These are phyloP conservation scores for Myxozyma kluyveri DNA, from an alignment of 805 yeast species.

Conservation along the genomic window DNA sequence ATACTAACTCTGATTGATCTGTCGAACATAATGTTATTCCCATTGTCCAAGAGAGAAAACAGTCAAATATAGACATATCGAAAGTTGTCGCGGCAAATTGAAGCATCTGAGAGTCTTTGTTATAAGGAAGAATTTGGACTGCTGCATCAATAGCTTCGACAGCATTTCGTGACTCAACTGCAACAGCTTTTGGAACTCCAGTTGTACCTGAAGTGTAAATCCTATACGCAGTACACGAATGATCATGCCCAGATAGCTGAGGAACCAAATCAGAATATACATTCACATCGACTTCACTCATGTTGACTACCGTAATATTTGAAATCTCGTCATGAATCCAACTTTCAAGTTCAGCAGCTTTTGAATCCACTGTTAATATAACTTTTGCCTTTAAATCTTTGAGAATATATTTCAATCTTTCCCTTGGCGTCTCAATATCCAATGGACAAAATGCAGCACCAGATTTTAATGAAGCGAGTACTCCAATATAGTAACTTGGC, in stretches of 20 bases:
- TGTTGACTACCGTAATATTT: no score
- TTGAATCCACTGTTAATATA: slow-evolving; percentile 11
- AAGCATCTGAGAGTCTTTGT: slow-evolving; percentile 10
- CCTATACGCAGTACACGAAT: slow-evolving; percentile 23
- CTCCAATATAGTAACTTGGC: slow-evolving; percentile 13
- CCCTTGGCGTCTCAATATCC: slow-evolving; percentile 22
- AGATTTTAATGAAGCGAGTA: slow-evolving; percentile 23
- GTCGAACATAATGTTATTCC: slow-evolving; percentile 30
- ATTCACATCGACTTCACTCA: slow-evolving; percentile 2
- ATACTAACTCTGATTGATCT: slow-evolving; percentile 13
- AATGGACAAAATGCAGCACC: slow-evolving; percentile 30
- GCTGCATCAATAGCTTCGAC: slow-evolving; percentile 27
- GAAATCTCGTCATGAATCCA: background rate
- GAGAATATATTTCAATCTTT: slow-evolving; percentile 19
- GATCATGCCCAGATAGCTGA: background rate
- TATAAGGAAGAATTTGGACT: slow-evolving; percentile 10
- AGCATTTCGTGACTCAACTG: slow-evolving; percentile 23
- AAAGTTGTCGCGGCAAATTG: slow-evolving; percentile 30
- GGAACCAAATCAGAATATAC: background rate
- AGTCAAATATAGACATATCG: slow-evolving; percentile 31
- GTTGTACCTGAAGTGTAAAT: slow-evolving; percentile 31
- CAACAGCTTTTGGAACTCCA: slow-evolving; percentile 31
- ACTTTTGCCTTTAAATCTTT: slow-evolving; percentile 17
- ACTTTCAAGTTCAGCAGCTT: no score
- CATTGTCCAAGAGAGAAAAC: slow-evolving; percentile 29